Base-by-base conservation (phyloP, 257 asterid genomes). In the Haberlea rhodopensis region DNA sequence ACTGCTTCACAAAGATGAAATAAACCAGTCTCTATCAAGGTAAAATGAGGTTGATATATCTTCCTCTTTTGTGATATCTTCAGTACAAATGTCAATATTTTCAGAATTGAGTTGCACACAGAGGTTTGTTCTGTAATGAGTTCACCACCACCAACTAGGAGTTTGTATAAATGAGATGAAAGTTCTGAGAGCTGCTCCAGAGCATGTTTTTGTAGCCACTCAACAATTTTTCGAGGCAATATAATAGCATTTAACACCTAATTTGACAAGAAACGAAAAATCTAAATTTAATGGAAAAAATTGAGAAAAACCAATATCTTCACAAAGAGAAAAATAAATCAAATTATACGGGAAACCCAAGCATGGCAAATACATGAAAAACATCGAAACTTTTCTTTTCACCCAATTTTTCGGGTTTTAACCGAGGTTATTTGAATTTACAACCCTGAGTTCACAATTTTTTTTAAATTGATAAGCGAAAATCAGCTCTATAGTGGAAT, bases 161-260 rank as follows among this genome's bases (percentile, higher is more conserved):
- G 76, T 77, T 73, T 75, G 84, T 72, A 81, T 52, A 89, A 32
- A 82, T 79, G 88, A 59, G 74, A 70, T 21, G 92, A 80, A 75
- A 91, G 85, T 71, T 89, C 96, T 54, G 94, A 76, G 73, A 91
- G 94, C 80, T 85, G 96, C 85, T 87, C 98, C 77, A 85, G 68
- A 23, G 92, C 95, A 80, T 74, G 77, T 65, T 73, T 80, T 72
- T 80, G 89, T 84, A 91, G 74, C 96, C 96, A 91, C 78, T 89
- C 86, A 45, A 72, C 68, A 40, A 73, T 78, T 62, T 81, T 75
- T 77, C 88, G 80, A 18, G 82, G 76, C 31, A 84, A 68, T 69
- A 83, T 76, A 6, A 88, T 57, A 56, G 71, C 75, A 68, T 65
- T 74, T 34, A 83, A 82, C 24, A 81, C 95, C 98, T 91, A 72